Evolutionary conservation across 2,329 filamentous ascomycete species (phyloP).

Genomic region (Colletotrichum endophyticum): DNA sequence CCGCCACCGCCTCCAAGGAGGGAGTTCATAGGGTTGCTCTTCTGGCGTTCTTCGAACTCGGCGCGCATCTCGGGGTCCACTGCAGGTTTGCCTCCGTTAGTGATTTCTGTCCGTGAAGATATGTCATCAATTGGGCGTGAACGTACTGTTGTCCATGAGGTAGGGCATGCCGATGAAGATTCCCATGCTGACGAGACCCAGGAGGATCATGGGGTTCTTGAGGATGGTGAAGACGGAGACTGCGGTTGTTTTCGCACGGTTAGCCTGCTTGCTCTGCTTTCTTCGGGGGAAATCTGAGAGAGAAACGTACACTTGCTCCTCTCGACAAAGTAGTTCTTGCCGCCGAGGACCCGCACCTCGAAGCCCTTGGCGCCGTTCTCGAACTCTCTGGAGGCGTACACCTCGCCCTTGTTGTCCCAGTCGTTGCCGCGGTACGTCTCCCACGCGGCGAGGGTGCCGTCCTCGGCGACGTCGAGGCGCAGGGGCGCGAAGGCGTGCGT

Average conservation of each 20-base stretch:
- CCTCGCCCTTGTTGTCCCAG: slow-evolving; percentile 85
- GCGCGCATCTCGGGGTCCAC: slow-evolving; percentile 97
- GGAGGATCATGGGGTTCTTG: slow-evolving; percentile 96
- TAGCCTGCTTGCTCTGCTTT: not conserved
- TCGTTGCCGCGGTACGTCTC: slow-evolving; percentile 89
- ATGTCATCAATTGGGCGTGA: not conserved
- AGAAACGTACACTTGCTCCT: slow-evolving; percentile 72
- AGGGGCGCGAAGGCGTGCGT: slow-evolving; percentile 80
- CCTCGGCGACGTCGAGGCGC: slow-evolving; percentile 72
- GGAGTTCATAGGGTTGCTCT: slow-evolving; percentile 71
- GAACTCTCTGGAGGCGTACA: slow-evolving; percentile 32
- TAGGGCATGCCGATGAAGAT: slow-evolving; percentile 95
- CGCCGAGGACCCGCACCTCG: slow-evolving; percentile 64
- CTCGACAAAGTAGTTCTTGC: slow-evolving; percentile 79
- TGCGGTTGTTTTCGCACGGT: slow-evolving; percentile 32
- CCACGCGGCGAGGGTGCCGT: slow-evolving; percentile 67
- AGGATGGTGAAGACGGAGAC: slow-evolving; percentile 82
- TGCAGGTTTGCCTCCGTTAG: slow-evolving; percentile 38
- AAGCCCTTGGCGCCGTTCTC: slow-evolving; percentile 45
- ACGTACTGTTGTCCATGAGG: slow-evolving; percentile 90
- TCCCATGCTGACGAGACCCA: slow-evolving; percentile 81
- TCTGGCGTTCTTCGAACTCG: slow-evolving; percentile 91
- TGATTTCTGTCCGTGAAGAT: not conserved
- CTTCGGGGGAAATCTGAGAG: not conserved
- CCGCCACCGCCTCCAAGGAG: slow-evolving; percentile 46